Conservation (phyloP, 257 asterid species). For the Nicotiana benthamiana region DNA sequence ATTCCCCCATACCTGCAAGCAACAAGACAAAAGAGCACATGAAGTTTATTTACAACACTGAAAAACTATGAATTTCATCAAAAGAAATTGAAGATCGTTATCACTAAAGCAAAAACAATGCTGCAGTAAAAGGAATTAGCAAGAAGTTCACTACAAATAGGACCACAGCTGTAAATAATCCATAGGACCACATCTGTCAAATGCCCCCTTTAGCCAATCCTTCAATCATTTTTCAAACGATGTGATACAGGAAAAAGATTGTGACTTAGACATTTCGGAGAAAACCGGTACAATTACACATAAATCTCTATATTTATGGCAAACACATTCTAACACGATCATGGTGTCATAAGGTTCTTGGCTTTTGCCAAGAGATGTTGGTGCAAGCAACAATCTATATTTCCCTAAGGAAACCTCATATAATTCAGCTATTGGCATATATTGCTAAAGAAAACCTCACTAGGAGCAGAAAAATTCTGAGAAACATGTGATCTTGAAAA, state of each 20-base stretch:
- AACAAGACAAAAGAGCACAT: slow-evolving; percentile 11
- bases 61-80: background rate
- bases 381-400: background rate
- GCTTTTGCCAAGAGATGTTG: background rate
- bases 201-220: background rate
- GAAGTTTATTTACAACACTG: background rate
- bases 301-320: background rate
- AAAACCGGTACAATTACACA: background rate
- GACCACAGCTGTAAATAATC: background rate
- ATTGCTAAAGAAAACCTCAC: slow-evolving; percentile 1
- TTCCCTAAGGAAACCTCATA: background rate
- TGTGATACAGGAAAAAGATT: background rate
- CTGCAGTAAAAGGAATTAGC: background rate
- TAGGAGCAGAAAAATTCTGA: background rate
- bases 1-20: slow-evolving; percentile 77
- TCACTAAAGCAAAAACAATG: background rate
- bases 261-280: background rate
- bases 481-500: background rate
- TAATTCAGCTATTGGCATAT: background rate
- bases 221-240: background rate
- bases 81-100: background rate
- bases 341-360: background rate
- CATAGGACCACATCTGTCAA: background rate
- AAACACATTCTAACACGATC: background rate
- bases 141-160: background rate